Evolutionary conservation across 345 rosid genomes (phyloP), one percentile per base, ranked within the genome.

Genomic region (Murraya paniculata): DNA sequence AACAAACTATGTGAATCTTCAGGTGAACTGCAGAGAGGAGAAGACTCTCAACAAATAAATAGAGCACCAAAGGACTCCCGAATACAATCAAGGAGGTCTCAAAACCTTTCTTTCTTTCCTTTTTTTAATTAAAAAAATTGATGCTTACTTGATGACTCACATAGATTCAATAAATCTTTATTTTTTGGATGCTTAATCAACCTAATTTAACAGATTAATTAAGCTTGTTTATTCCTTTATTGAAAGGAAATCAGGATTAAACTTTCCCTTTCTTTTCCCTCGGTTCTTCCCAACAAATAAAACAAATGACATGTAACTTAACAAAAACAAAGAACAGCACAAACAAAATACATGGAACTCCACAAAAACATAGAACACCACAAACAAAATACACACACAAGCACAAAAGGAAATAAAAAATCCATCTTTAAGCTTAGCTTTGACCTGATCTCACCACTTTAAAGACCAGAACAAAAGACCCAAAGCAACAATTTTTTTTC

Each of bases 401-500:
- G n/a, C 25, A 45, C 45, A 59, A 24, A 64, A 45, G 8, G 4
- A 25, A 64, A 59, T 50, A 8, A 28, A 70, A 28, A 30, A 30
- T 50, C 25, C 24, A 57, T 61, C 57, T 58, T 59, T 28, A 28
- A 64, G 66, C 24, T 53, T 0, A 31, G 55, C 18, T 4, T 35
- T 61, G 69, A 62, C 58, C 69, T 56, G 82, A 73, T 78, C 58
- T 61, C n/a, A 45, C 41, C 67, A 74, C 45, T 45, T 75, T 14
- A 19, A 55, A 18, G 48, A 68, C 25, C 75, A 31, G 56, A 71
- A 39, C 71, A 62, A 68, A 70, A 64, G 67, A 81, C 64, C 75
- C 69, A 80, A 27, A 59, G 22, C 38, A 50, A 33, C 58, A 27
- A 16, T 31, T 13, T 33, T 45, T 25, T 45, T 64, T 13, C 21